Percentiles rank a stretch among this genome's conserved stretches.
Evolutionary conservation across 345 rosid genomes (phyloP).

Genomic region (Hibiscus trionum): DNA sequence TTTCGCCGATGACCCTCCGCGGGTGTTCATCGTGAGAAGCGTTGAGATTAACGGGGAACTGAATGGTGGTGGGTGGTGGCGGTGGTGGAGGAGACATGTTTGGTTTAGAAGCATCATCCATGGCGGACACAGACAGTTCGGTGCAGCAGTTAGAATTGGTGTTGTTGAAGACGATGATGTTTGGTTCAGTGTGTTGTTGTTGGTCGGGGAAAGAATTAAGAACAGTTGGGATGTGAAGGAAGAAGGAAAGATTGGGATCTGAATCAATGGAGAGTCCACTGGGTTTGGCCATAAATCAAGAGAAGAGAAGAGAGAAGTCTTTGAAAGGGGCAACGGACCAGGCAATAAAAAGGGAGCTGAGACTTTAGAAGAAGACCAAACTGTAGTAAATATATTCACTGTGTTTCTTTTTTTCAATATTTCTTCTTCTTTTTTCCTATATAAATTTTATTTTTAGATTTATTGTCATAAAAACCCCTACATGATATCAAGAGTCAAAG

Average conservation of each 20-base stretch:
- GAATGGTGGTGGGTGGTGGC: slow-evolving; percentile 22
- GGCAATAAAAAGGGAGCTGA: slow-evolving; percentile 46
- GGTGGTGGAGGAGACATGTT: slow-evolving; percentile 20
- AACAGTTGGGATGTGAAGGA: slow-evolving; percentile 30
- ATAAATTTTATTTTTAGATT: neutral
- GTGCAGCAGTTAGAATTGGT: neutral
- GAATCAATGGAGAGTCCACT: slow-evolving; percentile 62
- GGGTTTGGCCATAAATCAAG: slow-evolving; percentile 48
- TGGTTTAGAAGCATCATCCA: slow-evolving; percentile 10
- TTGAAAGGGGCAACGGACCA: slow-evolving; percentile 56
- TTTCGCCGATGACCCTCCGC: neutral
- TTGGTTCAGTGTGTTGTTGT: neutral
- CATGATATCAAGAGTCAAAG: neutral
- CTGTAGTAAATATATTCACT: neutral
- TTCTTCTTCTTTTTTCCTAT: neutral
- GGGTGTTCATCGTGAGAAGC: neutral
- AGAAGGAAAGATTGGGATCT: slow-evolving; percentile 29
- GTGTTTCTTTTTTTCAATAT: neutral
- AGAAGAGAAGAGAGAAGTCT: slow-evolving; percentile 13
- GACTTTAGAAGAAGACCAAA: slow-evolving; percentile 40
- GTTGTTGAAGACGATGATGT: neutral
- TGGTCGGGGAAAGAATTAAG: slow-evolving; percentile 43
- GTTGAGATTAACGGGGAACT: slow-evolving; percentile 29
- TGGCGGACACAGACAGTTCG: neutral
- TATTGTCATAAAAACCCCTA: neutral